Evolutionary conservation across 495 filamentous ascomycete species (phyloP), one percentile per base, ranked within the genome.

Genomic region (Penicillium robsamsonii): DNA sequence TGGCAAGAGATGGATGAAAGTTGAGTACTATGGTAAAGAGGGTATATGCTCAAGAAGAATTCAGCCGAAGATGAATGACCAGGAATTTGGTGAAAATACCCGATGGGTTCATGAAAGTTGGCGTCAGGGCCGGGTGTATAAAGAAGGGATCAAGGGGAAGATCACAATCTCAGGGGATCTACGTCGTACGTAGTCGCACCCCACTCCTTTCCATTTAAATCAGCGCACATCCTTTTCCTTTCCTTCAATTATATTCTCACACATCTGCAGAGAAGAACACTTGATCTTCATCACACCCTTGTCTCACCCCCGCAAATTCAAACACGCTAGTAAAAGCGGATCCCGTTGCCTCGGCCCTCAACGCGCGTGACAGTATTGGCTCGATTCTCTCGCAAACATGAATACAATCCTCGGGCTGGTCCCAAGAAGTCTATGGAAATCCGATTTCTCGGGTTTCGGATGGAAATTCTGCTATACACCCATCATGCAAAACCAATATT

Each of bases 1-100:
- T 71, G 69, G 66, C 49, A 56, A 18, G 63, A 65, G 27, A 59
- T 63, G 31, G 46, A 55, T 3, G 35, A 38, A 27, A 7, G 4
- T 5, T 27, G 35, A 38, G 8, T 38, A 17, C 1, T 38, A 15
- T 6, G n/a, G 15, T n/a, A 38, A 17, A 17, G 15, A 17, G 9
- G 17, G n/a, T 6, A 46, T 22, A 22, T 22, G 22, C 2, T 22
- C 11, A 20, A 13, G 12, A 4, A n/a, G n/a, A 44, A 44, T 44
- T 24, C 25, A 47, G 29, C 30, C 46, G 46, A 49, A 12, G 10
- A 31, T 10, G 9, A 3, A 12, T 31, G 33, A 37, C 33, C 8
- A 35, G 12, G 12, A 12, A 35, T 13, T 35, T 6, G 15, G 13
- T 37, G 15, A 15, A 29, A 24, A 17, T 3, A 46, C 13, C 20